Base-by-base conservation (phyloP, 441 rosid genomes). In the Adansonia madagascariensis region DNA sequence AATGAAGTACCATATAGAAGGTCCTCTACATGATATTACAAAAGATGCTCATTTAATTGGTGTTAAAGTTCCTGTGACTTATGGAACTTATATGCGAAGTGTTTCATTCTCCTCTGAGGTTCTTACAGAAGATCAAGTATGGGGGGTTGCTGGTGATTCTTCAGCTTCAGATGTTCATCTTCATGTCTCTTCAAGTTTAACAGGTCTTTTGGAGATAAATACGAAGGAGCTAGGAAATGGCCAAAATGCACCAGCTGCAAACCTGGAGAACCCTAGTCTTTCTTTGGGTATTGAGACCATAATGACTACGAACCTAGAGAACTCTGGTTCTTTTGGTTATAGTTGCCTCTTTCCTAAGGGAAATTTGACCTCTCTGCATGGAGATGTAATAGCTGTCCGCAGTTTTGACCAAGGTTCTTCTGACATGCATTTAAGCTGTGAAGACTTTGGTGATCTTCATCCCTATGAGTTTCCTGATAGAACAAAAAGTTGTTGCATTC, bases 331-430 rank as follows among this genome's bases (percentile, higher is more conserved):
- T 79, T 71, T 83, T 76, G 73, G 69, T 82, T 79, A 80, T 72
- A 78, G 75, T 74, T 75, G 71, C 81, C 82, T 92, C 67, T 85
- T 88, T 84, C 92, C 91, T 17, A 91, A 86, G 57, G 93, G 97
- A 79, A 86, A 86, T 62, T 84, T 93, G 70, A 78, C 78, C 43
- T 82, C 94, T 77, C 76, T 93, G 65, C 55, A 50, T 71, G 98
- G 97, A 69, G 82, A 82, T 77, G 95, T 94, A 74, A 79, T 89
- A 64, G 82, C 84, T 55, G 73, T 92, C 80, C 89, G 88, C 73
- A 82, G 59, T 74, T 80, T 88, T 71, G 84, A 77, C 66, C 55
- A 73, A 78, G 73, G 69, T 81, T 80, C 64, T 67, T 53, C 61
- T 39, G 77, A 78, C 82, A 24, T 50, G 64, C 56, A 63, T 79